Percentiles rank a stretch among this genome's conserved stretches.
phyloP scores from a whole-genome alignment of 345 rosid species.

The Cardiospermum halicacabum region DNA sequence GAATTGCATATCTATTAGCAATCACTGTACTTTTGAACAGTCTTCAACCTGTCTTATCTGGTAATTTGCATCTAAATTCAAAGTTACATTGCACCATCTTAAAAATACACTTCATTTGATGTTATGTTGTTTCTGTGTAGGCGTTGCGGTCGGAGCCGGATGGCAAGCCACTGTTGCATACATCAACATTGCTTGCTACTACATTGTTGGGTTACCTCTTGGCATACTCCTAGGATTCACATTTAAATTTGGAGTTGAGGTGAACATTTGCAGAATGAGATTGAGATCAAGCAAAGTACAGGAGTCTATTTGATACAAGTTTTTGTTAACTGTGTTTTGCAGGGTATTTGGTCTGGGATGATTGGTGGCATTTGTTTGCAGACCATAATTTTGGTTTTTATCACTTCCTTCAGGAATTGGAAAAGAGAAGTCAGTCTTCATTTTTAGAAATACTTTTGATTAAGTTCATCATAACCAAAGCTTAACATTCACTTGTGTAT shows the following conservation, averaged over 20 bases:
- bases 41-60: constrained; percentile 86
- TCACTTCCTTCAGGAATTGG: constrained; percentile 76
- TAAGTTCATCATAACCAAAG: constrained; percentile 3
- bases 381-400: constrained; percentile 53
- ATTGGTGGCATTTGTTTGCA: constrained; percentile 76
- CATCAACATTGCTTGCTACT: constrained; percentile 81
- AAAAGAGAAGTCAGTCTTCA: constrained; percentile 49
- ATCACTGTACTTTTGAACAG: constrained; percentile 77
- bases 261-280: background rate
- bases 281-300: background rate
- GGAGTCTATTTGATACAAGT: background rate
- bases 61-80: constrained; percentile 28
- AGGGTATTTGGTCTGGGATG: constrained; percentile 99
- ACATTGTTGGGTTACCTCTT: constrained; percentile 75
- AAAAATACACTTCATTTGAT: background rate
- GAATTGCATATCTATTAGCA: constrained; percentile 60
- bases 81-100: background rate
- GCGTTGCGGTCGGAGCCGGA: constrained; percentile 98
- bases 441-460: background rate
- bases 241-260: constrained; percentile 62
- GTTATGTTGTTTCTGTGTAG: constrained; percentile 25
- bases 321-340: constrained; percentile 9
- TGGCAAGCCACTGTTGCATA: constrained; percentile 88
- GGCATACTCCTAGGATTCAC: constrained; percentile 85
- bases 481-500: background rate